Percentiles rank a stretch among this genome's conserved stretches.
Evolutionary conservation across 2,329 filamentous ascomycete species (phyloP).

Genomic region (Orbilia brochopaga): DNA sequence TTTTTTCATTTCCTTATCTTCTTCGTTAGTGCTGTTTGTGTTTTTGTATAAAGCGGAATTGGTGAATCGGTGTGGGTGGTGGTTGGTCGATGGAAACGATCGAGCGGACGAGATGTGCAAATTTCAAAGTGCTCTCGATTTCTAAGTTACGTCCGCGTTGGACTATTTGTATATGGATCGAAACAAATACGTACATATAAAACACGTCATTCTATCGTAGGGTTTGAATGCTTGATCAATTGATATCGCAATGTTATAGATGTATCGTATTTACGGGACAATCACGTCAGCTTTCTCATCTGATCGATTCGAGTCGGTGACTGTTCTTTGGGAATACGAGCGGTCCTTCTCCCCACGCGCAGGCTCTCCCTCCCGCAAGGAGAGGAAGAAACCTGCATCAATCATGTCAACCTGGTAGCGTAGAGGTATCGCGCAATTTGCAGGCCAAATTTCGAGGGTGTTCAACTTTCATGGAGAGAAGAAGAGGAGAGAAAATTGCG

Average conservation of each 20-base stretch:
- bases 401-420: constrained; percentile 49
- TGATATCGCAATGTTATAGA: constrained; percentile 2
- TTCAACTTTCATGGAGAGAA: constrained; percentile 51
- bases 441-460: constrained; percentile 52
- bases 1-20: neutral
- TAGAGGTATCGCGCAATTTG: constrained; percentile 22
- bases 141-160: constrained; percentile 10
- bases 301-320: constrained; percentile 36
- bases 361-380: constrained; percentile 10
- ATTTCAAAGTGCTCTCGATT: constrained; percentile 23
- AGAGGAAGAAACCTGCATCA: constrained; percentile 9
- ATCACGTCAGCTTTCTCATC: constrained; percentile 41
- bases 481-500: constrained; percentile 22
- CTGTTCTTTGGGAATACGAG: constrained; percentile 52
- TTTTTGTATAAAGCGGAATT: constrained; percentile 39
- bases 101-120: constrained; percentile 37
- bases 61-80: neutral
- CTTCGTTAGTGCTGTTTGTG: constrained; percentile 7
- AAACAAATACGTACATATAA: constrained; percentile 41
- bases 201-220: neutral
- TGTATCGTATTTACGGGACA: constrained; percentile 52
- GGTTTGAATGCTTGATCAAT: neutral
- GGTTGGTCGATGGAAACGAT: constrained; percentile 9
- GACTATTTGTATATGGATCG: constrained; percentile 24
- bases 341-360: constrained; percentile 48